Percentiles rank a stretch among this genome's conserved stretches.
These are phyloP conservation scores for Fusarium cicatricum DNA, from an alignment of 2,329 filamentous ascomycete species.

Conservation along the genomic window DNA sequence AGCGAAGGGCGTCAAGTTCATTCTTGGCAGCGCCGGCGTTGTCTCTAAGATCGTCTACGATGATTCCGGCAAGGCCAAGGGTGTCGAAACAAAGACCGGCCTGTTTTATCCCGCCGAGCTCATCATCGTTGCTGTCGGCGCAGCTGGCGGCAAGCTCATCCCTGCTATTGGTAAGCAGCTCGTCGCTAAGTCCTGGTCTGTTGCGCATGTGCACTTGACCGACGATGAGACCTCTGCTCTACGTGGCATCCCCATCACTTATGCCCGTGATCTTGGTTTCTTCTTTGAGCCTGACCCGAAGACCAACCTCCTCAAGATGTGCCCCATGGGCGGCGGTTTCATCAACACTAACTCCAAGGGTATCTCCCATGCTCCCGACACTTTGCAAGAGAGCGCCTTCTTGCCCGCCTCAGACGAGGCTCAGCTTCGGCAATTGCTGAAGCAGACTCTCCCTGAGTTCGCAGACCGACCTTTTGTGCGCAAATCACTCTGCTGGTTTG, in stretches of 20 bases:
- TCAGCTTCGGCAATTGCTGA: conserved; percentile 59
- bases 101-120: conserved; percentile 43
- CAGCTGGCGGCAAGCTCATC: conserved; percentile 55
- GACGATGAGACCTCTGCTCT: conserved; percentile 62
- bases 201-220: conserved; percentile 66
- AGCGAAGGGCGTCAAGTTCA: no score
- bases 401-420: conserved; percentile 62
- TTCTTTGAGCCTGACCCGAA: conserved; percentile 70
- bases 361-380: conserved; percentile 50
- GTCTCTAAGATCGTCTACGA: conserved; percentile 41
- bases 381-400: conserved; percentile 51
- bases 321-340: conserved; percentile 66
- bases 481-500: conserved; percentile 69
- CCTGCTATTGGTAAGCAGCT: conserved; percentile 60
- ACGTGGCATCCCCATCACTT: conserved; percentile 66
- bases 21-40: conserved; percentile 42
- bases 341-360: conserved; percentile 51
- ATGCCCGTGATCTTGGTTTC: conserved; percentile 69
- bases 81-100: conserved; percentile 24
- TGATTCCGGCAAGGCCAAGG: conserved; percentile 2
- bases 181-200: conserved; percentile 65
- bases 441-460: conserved; percentile 60
- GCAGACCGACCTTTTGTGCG: conserved; percentile 64
- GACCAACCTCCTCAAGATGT: conserved; percentile 67
- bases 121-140: conserved; percentile 62